Evolutionary conservation across 495 filamentous ascomycete species (phyloP), one percentile per base, ranked within the genome.

Genomic region (Pyrenula aspistea): DNA sequence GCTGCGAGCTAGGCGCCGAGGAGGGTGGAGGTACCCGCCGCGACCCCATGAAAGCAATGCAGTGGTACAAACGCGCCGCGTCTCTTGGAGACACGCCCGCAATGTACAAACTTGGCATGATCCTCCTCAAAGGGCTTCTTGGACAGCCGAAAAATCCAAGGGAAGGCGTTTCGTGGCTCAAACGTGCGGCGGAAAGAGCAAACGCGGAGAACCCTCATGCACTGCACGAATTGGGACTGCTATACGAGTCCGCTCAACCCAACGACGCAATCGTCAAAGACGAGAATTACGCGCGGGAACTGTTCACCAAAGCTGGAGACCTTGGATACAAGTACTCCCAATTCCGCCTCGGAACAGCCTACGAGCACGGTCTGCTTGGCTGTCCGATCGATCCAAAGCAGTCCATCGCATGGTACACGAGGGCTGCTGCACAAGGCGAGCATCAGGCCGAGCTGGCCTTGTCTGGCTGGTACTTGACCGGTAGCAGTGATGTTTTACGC

Each of bases 41-140:
- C 59, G 93, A 98, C 66, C 87, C 89, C 2, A 69, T 89, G 61
- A 96, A 96, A 72, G 90, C 93, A 10, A 88, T 97, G 24, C 91
- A 96, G 64, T 98, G 93, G 93, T 98, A 97, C 67, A 91, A 90
- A 67, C 89, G 91, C 20, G 89, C 92, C 12, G 91, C 93, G 1
- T 81, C 86, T 4, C 75, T 96, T 2, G 93, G 93, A 12, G 91
- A 97, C 63, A 86, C 87, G 0, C 85, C 91, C 0, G 93, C 92
- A 22, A 94, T 95, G 91, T 98, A 96, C 73, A 98, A 98, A 69
- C 85, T 97, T 70, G 93, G 93, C 54, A 92, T 95, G 83, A 95
- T 98, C 63, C 74, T 87, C 60, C 77, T 96, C 24, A 96, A 96
- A 67, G 92, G 91, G 21, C 78, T 96, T n/a, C 81, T 98, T 12